Evolutionary conservation across 805 yeast genomes (phyloP).

Genomic region (Ogataea henricii): DNA sequence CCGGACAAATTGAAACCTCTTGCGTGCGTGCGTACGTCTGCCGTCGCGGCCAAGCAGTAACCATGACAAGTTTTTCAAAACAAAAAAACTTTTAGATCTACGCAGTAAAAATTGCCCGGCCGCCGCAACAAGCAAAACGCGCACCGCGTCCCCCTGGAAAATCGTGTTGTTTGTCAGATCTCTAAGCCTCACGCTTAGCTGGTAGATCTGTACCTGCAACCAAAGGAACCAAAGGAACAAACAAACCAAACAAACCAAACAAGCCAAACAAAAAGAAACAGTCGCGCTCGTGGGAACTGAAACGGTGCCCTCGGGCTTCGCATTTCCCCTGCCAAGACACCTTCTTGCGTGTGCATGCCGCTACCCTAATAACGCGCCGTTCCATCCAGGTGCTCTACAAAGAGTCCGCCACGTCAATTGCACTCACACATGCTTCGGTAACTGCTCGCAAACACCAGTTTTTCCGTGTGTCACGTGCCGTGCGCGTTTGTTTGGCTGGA

Average conservation of each 20-base stretch:
- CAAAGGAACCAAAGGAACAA: too few relatives aligned
- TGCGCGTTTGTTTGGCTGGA: too few relatives aligned
- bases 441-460: neutral
- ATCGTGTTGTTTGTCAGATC: too few relatives aligned
- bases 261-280: constrained; percentile 1
- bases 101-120: too few relatives aligned
- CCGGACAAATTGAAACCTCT: neutral
- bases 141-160: too few relatives aligned
- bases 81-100: neutral
- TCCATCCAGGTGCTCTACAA: neutral
- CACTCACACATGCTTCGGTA: too few relatives aligned
- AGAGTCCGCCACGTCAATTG: too few relatives aligned
- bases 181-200: too few relatives aligned
- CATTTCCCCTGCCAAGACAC: neutral
- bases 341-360: neutral
- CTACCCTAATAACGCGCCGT: neutral
- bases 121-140: neutral
- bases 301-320: neutral
- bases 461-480: neutral
- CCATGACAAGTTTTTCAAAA: neutral
- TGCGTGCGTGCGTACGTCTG: neutral
- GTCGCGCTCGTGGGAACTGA: neutral
- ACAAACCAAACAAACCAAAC: too few relatives aligned
- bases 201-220: neutral
- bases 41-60: neutral